These are phyloP conservation scores for Gentiana straminea DNA, from an alignment of 257 asterid genomes.

Conservation along the genomic window DNA sequence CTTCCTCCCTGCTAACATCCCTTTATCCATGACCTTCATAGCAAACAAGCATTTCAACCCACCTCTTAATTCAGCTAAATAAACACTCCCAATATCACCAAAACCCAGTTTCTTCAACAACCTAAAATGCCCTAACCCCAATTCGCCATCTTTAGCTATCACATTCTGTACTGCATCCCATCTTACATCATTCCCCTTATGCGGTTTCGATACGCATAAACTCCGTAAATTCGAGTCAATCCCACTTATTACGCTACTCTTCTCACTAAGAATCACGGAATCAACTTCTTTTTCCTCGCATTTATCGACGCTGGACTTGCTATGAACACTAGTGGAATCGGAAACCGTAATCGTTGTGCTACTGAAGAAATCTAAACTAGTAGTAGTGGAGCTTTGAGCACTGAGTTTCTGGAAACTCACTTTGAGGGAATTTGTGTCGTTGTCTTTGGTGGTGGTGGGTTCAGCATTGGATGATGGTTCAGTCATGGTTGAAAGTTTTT, in stretches of 20 bases:
- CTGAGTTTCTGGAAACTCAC: constrained; percentile 39
- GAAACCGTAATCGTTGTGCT: constrained; percentile 42
- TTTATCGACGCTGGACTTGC: constrained; percentile 24
- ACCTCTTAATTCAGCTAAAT: constrained; percentile 63
- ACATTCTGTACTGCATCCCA: constrained; percentile 73
- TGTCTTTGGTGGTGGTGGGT: constrained; percentile 8
- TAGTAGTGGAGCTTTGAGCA: constrained; percentile 34
- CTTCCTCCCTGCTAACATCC: constrained; percentile 69
- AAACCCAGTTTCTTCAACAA: constrained; percentile 77
- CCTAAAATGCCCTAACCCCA: constrained; percentile 74
- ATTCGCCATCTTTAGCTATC: constrained; percentile 38
- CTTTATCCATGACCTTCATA: constrained; percentile 85
- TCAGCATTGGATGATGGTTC: constrained; percentile 9
- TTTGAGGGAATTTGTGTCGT: constrained; percentile 26
- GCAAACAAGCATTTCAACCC: constrained; percentile 61
- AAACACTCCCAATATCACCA: constrained; percentile 94
- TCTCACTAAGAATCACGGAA: constrained; percentile 21
- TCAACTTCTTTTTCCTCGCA: constrained; percentile 32
- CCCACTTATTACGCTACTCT: constrained; percentile 30
- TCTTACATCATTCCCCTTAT: constrained; percentile 58
- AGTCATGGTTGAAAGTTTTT: constrained; percentile 29
- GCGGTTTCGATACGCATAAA: constrained; percentile 61
- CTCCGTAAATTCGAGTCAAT: constrained; percentile 49
- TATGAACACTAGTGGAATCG: constrained; percentile 18
- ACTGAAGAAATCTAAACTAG: constrained; percentile 16